Percentiles rank a stretch among this genome's conserved stretches.
These are phyloP conservation scores for Gnetum montanum DNA, from an alignment of 75 land plant genomes.

Conservation along the genomic window DNA sequence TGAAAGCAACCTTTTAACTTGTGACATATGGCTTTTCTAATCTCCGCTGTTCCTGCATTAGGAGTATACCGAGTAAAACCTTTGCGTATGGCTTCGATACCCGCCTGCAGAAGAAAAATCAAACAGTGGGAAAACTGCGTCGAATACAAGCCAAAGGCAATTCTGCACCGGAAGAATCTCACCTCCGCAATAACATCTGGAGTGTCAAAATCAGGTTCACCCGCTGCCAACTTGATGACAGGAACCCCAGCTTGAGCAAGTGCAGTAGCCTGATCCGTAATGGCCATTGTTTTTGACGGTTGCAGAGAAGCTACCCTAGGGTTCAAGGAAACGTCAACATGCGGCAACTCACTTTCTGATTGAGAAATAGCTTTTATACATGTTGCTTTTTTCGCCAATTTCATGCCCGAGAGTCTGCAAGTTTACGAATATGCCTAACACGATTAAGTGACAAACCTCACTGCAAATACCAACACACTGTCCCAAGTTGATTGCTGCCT, in stretches of 20 bases:
- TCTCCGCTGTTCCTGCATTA: conserved; percentile 91
- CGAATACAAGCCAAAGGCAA: not conserved
- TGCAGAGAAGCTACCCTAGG: conserved; percentile 78
- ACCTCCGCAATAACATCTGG: conserved; percentile 67
- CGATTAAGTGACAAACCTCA: too few species aligned
- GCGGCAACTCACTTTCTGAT: not conserved
- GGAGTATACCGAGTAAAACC: conserved; percentile 91
- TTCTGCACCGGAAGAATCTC: not conserved
- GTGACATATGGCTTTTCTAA: conserved; percentile 78
- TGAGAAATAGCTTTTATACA: conserved; percentile 9
- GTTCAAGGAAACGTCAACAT: conserved; percentile 51
- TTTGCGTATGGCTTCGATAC: conserved; percentile 71
- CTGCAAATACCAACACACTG: too few species aligned
- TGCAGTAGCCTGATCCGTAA: conserved; percentile 86
- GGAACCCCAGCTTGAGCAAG: conserved; percentile 86
- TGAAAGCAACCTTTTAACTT: conserved; percentile 61
- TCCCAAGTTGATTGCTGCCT: too few species aligned
- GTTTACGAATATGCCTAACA: too few species aligned
- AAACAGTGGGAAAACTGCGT: too few species aligned
- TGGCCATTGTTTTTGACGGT: conserved; percentile 87
- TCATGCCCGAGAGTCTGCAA: too few species aligned
- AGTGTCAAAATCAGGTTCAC: conserved; percentile 96
- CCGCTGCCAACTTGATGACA: conserved; percentile 82
- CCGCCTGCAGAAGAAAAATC: conserved; percentile 86
- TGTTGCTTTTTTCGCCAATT: too few species aligned